Percentiles rank a stretch among this genome's conserved stretches.
phyloP scores from a whole-genome alignment of 225 moss, liverwort and hornwort genomes.

The Antitrichia curtipendula region DNA sequence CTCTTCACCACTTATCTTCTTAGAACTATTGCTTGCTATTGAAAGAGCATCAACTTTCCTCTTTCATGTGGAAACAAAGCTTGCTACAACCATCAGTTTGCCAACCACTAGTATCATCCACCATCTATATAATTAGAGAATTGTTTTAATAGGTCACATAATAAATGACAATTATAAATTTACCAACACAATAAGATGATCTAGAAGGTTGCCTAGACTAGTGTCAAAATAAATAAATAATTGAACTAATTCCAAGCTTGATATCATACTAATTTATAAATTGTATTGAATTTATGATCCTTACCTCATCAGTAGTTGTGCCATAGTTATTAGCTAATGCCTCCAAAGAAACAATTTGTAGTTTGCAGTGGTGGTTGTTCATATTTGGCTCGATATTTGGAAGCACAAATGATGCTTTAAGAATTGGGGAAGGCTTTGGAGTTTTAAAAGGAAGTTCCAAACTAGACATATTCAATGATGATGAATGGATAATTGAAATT shows the following conservation, averaged over 20 bases:
- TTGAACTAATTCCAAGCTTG: background rate
- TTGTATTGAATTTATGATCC: background rate
- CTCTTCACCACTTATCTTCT: background rate
- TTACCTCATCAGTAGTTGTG: background rate
- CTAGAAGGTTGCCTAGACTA: no score
- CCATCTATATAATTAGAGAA: background rate
- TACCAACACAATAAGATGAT: no score
- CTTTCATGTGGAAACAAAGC: background rate
- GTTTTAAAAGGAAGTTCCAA: fast-evolving
- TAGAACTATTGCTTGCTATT: background rate
- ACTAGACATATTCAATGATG: background rate
- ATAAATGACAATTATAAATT: no score
- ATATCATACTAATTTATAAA: no score
- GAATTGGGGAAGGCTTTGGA: background rate
- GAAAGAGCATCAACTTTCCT: background rate
- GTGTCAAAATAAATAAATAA: no score
- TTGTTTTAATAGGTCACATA: no score
- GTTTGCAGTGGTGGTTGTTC: background rate
- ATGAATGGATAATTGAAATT: background rate
- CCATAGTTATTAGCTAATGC: background rate
- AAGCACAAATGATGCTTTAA: background rate
- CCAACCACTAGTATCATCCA: background rate
- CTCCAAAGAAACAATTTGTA: background rate
- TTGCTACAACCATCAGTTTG: background rate
- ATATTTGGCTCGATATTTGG: no score